Base-by-base conservation (phyloP, 306 rosid species). In the Castanea sativa region DNA sequence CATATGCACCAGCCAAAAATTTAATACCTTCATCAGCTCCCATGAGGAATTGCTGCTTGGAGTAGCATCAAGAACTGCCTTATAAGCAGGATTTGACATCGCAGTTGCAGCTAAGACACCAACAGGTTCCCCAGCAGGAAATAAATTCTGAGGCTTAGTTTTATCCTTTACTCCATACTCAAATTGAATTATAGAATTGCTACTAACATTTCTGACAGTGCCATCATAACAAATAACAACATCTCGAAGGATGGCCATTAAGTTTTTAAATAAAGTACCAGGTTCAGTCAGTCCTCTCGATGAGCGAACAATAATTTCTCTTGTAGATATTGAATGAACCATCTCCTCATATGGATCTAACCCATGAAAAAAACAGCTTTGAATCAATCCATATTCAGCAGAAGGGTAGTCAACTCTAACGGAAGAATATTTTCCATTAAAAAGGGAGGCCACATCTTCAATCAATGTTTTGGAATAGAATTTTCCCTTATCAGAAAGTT, bases 111-210 rank as follows among this genome's bases (percentile, higher is more conserved):
- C 99, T 80, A 95, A 83, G 71, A 93, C 97, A 11, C 99, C 99
- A 59, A 95, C 99, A 71, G 99, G 99, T 88, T 93, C 99, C 10
- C 99, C 99, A 20, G 99, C 84, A 83, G 99, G 98, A 71, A 90
- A 90, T 29, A 93, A 75, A 70, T 69, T 87, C 10, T 81, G 81
- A 15, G 86, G 71, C 43, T 57, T 70, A 38, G 80, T 84, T 76
- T 91, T 92, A 51, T 81, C 74, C 51, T 83, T 83, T 9, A 71
- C 64, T 35, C 96, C 99, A 86, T 95, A 95, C 23, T 90, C 92
- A 73, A 93, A 93, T 63, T 93, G 97, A 70, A 95, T 89, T 29
- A 95, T 80, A 2, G 98, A 93, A 53, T 93, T 93, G 78, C 97
- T 95, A 71, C 96, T 90, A 10, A 95, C 95, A 78, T 91, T 95